Conservation (phyloP, 2,329 filamentous ascomycete genomes). For the Sclerotiophoma versabilis region DNA sequence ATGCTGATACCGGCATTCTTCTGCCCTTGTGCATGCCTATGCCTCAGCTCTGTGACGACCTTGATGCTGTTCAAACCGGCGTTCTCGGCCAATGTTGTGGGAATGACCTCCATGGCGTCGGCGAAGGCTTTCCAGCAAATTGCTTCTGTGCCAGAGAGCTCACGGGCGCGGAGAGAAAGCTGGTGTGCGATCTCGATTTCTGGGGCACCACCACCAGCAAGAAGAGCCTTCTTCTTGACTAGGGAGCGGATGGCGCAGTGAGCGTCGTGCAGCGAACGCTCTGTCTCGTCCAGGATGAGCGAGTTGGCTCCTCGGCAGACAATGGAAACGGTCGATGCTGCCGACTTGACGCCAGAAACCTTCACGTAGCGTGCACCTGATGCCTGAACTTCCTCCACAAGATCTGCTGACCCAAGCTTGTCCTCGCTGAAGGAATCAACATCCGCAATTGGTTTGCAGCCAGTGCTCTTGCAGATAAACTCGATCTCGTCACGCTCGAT, state of each 20-base stretch:
- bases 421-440: slow-evolving; percentile 99
- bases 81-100: slow-evolving; percentile 96
- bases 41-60: slow-evolving; percentile 93
- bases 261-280: slow-evolving; percentile 94
- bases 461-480: slow-evolving; percentile 98
- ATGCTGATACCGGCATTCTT: slow-evolving; percentile 97
- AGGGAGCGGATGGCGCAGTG: slow-evolving; percentile 96
- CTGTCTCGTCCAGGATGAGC: slow-evolving; percentile 94
- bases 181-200: slow-evolving; percentile 95
- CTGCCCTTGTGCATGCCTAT: slow-evolving; percentile 93
- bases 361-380: slow-evolving; percentile 93
- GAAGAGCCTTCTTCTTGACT: slow-evolving; percentile 99
- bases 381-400: slow-evolving; percentile 89
- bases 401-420: slow-evolving; percentile 91
- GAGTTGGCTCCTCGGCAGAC: slow-evolving; percentile 93
- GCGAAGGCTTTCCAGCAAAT: slow-evolving; percentile 99
- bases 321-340: slow-evolving; percentile 87
- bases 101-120: slow-evolving; percentile 95
- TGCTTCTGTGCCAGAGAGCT: slow-evolving; percentile 87
- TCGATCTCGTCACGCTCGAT: slow-evolving; percentile 99
- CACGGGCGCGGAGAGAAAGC: slow-evolving; percentile 80
- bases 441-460: slow-evolving; percentile 98
- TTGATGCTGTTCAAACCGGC: slow-evolving; percentile 98
- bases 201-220: slow-evolving; percentile 93
- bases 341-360: slow-evolving; percentile 87